phyloP scores from a whole-genome alignment of 2,329 filamentous ascomycete species.

The Pseudodiploospora longispora region DNA sequence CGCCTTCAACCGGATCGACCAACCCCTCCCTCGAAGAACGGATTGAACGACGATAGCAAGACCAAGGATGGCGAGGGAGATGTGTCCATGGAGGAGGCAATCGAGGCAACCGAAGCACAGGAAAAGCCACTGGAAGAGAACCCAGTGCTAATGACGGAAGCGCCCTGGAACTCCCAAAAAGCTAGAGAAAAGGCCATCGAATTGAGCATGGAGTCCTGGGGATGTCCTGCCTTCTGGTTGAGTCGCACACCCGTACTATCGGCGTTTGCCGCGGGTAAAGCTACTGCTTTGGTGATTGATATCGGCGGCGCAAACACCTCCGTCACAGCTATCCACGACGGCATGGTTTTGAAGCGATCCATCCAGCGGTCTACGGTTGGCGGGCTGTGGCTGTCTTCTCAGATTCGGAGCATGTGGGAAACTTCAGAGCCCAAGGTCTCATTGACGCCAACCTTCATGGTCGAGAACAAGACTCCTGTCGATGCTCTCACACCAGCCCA shows the following conservation, averaged over 20 bases:
- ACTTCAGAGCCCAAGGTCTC: conserved; percentile 61
- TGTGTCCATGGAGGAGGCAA: conserved; percentile 46
- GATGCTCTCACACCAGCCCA: conserved; percentile 77
- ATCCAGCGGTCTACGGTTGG: conserved; percentile 79
- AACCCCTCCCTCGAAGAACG: conserved; percentile 64
- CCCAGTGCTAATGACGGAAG: conserved; percentile 87
- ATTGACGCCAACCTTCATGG: conserved; percentile 76
- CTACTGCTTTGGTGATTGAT: conserved; percentile 86
- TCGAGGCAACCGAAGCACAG: conserved; percentile 28
- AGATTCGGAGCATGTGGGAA: conserved; percentile 75
- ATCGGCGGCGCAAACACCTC: conserved; percentile 83
- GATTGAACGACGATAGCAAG: conserved; percentile 61
- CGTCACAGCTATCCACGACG: conserved; percentile 87
- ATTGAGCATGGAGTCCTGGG: conserved; percentile 96
- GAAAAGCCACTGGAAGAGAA: conserved; percentile 84
- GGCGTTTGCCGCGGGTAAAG: conserved; percentile 87
- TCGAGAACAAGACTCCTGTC: conserved; percentile 80
- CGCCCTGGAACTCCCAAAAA: conserved; percentile 84
- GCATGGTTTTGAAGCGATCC: conserved; percentile 85
- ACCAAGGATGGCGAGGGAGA: conserved; percentile 55
- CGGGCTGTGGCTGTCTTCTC: conserved; percentile 82
- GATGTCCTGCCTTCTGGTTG: conserved; percentile 88
- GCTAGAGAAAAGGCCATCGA: conserved; percentile 90
- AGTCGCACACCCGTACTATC: conserved; percentile 82
- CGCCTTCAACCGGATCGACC: conserved; percentile 72